Evolutionary conservation across 139 green algal species (phyloP), one percentile per base, ranked within the genome.

Genomic region (Zygnema circumcarinatum): DNA sequence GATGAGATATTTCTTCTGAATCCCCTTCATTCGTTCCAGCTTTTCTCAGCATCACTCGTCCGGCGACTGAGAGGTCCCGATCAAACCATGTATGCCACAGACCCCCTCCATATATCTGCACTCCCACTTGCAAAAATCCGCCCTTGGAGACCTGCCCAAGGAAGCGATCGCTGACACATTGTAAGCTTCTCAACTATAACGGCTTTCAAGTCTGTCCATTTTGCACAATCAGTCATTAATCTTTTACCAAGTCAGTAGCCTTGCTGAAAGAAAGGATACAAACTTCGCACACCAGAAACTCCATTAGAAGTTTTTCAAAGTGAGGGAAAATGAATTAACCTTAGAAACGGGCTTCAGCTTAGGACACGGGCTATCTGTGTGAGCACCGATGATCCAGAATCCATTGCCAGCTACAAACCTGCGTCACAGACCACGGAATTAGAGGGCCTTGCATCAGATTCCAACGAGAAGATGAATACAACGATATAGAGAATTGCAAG

Each of bases 31-130:
- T 86, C 22, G 52, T 21, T 0, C 29, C 42, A 29, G 25, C 35
- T 33, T 40, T 29, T 1, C 74, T 39, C 20, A 93, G 31, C 31
- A 93, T 32, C 1, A 92, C 88, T n/a, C 87, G 38, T 1, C 91
- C 91, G 1, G 96, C 97, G 7, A 99, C 91, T 2, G 92, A 93
- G 54, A 99, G 93, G 89, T 99, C 97, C 0, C 97, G 92, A 90
- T 99, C 97, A 91, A 98, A 99, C 97, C 97, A 99, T 39, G 97
- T 99, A 92, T 97, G 94, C 96, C 96, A 98, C 40, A 98, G 92
- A 11, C 97, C 96, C 11, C 96, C 97, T 32, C 97, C 97, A 84
- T 99, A 99, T 1, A 96, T 95, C 92, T 98, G 95, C 40, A 96
- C 92, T 41, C 72, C 96, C n/a, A 98, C 84, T 89, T 94, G 93